Conservation (phyloP, 2,329 filamentous ascomycete species). For the Thelonectria discophora region DNA sequence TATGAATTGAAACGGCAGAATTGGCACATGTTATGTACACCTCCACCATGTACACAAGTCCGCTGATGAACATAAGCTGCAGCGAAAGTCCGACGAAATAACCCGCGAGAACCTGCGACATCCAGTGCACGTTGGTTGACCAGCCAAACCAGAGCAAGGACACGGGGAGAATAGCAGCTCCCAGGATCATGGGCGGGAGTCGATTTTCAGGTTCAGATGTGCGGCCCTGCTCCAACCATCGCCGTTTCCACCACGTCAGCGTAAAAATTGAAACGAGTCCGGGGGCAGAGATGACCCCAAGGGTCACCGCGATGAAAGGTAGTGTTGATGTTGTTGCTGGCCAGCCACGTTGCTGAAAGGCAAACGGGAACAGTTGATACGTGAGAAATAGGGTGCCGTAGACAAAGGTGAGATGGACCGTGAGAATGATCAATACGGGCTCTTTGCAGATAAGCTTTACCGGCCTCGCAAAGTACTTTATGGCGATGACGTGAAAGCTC, state of each 20-base stretch:
- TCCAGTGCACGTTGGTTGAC: conserved; percentile 11
- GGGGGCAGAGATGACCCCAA: conserved; percentile 11
- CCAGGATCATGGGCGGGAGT: conserved; percentile 9
- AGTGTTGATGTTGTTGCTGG: neutral
- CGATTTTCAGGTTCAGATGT: conserved; percentile 6
- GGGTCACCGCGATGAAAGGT: conserved; percentile 12
- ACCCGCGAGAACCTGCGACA: conserved; percentile 4
- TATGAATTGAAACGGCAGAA: conserved; percentile 12
- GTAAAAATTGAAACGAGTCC: conserved; percentile 7
- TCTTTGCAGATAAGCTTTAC: conserved; percentile 16
- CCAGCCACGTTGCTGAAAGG: conserved; percentile 11
- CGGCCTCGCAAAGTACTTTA: conserved; percentile 13
- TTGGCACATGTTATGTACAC: conserved; percentile 14
- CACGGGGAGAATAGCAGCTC: conserved; percentile 6
- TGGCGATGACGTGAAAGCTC: neutral
- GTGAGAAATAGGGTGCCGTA: conserved; percentile 15
- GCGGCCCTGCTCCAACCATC: neutral
- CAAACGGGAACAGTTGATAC: conserved; percentile 12
- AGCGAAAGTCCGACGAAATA: conserved; percentile 9
- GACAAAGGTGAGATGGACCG: conserved; percentile 13
- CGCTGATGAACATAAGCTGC: conserved; percentile 15
- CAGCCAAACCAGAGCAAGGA: conserved; percentile 14
- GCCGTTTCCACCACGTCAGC: conserved; percentile 5
- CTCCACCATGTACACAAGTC: conserved; percentile 13
- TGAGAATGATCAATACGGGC: conserved; percentile 10